Base-by-base conservation (phyloP, 2,329 filamentous ascomycete species). In the Claviceps fusiformis region DNA sequence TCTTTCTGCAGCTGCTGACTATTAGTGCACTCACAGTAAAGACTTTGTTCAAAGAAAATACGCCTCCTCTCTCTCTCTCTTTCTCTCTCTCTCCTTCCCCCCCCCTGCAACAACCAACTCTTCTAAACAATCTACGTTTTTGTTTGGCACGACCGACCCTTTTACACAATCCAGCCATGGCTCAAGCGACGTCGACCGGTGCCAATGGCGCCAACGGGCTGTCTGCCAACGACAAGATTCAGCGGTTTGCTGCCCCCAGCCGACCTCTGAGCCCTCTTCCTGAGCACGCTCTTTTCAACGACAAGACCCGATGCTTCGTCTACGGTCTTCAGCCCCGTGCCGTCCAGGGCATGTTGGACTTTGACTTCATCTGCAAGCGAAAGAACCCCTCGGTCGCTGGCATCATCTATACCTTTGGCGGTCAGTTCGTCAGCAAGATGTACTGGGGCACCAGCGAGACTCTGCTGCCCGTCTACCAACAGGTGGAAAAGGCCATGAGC, bases 401-500 rank as follows among this genome's bases (percentile, higher is more conserved):
- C 71, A 97, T 98, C 76, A 97, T 98, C 81, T 98, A 98, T 81
- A 96, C 93, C 66, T 98, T 98, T 70, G 93, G 93, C 72, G 93
- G 93, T 64, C 93, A 98, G 77, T 98, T 98, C 84, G 93, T 98
- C 71, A 96, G 90, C 85, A 98, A 98, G 86, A 97, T 98, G 93
- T 98, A 98, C 87, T 98, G 93, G 93, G 93, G 93, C 69, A 98
- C 93, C 70, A 96, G 90, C 78, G 93, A 98, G 81, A 98, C 93
- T 60, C 85, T 98, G 62, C 83, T 98, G 65, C 93, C 93, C 60
- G 93, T 98, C 71, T 98, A 98, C 83, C 92, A 98, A 78, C 82
- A 89, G 68, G 87, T 91, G 52, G 78, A 83, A 64, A 95, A 96
- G 81, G 93, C 93, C 65, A 85, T 96, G 70, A 82, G 83, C 73